Conservation (phyloP, 2,329 filamentous ascomycete genomes). For the Xylaria sp. region DNA sequence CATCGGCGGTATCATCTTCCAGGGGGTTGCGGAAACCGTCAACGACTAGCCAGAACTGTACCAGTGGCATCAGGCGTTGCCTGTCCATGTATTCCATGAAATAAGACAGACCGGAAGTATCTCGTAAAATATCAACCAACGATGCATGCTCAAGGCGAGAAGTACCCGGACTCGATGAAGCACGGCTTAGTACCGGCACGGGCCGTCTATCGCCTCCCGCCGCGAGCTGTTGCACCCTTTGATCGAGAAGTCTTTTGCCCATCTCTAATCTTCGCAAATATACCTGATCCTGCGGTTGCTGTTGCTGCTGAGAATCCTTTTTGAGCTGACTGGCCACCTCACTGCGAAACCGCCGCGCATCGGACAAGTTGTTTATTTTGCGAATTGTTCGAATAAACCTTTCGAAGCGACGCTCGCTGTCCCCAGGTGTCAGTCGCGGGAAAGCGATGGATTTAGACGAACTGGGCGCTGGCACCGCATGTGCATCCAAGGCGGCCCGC, state of each 20-base stretch:
- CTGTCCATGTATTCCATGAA: slow-evolving; percentile 99
- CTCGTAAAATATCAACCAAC: slow-evolving; percentile 79
- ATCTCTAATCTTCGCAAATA: slow-evolving; percentile 89
- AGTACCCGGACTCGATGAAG: slow-evolving; percentile 34
- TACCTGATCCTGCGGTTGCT: slow-evolving; percentile 74
- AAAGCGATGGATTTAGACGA: slow-evolving; percentile 61
- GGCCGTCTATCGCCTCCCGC: slow-evolving; percentile 52
- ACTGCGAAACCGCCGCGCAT: slow-evolving; percentile 85
- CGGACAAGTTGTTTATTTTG: slow-evolving; percentile 84
- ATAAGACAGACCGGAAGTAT: slow-evolving; percentile 86
- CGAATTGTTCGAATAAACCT: slow-evolving; percentile 86
- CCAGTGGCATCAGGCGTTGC: slow-evolving; percentile 75
- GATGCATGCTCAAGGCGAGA: slow-evolving; percentile 69
- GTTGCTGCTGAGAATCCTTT: slow-evolving; percentile 69
- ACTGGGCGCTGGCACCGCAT: slow-evolving; percentile 75
- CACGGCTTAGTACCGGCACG: slow-evolving; percentile 30
- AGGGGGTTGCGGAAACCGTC: slow-evolving; percentile 93
- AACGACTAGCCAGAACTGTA: slow-evolving; percentile 98
- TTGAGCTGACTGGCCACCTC: slow-evolving; percentile 90
- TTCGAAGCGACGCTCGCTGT: slow-evolving; percentile 90
- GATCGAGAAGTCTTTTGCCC: slow-evolving; percentile 82
- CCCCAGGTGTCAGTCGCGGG: slow-evolving; percentile 72
- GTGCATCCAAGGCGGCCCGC: slow-evolving; percentile 85
- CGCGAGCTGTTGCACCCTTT: slow-evolving; percentile 77
- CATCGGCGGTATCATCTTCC: slow-evolving; percentile 74